Conservation (phyloP, 176 grass and related monocot genomes). For the Oryza nivara region DNA sequence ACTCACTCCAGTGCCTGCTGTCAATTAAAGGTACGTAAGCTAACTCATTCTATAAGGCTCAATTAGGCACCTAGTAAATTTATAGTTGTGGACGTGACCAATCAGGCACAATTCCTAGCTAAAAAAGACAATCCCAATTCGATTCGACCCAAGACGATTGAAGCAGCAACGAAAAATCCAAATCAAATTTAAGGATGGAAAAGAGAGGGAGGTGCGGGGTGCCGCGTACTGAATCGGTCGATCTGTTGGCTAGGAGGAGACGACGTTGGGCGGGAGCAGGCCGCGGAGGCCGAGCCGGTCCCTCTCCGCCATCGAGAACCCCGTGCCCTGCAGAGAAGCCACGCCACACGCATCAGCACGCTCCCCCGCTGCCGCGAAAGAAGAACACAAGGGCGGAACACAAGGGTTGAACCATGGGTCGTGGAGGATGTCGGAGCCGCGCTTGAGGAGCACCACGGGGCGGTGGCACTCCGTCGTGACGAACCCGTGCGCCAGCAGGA, state of each 20-base stretch:
- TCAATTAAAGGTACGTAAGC: neutral
- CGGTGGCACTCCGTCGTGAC: constrained; percentile 77
- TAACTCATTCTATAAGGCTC: neutral
- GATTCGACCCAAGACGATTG: neutral
- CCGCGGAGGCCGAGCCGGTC: constrained; percentile 92
- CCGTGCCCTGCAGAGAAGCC: constrained; percentile 65
- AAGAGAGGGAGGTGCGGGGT: neutral
- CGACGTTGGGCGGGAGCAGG: constrained; percentile 90
- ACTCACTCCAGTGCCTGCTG: neutral
- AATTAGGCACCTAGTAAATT: neutral
- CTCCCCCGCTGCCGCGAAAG: neutral
- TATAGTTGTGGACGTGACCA: neutral
- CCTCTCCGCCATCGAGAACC: constrained; percentile 90
- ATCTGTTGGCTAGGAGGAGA: constrained; percentile 83
- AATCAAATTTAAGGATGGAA: neutral
- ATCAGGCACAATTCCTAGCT: neutral
- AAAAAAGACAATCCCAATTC: neutral
- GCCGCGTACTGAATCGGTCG: constrained; percentile 87
- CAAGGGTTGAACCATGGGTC: constrained; percentile 85
- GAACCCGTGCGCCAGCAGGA: constrained; percentile 48
- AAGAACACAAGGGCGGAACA: neutral
- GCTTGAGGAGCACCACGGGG: constrained; percentile 83
- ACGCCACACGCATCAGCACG: neutral
- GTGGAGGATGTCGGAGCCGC: constrained; percentile 92
- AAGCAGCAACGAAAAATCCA: neutral